A percentile compares a stretch with the other conserved stretches of the same genome.
phyloP scores from a whole-genome alignment of 2,329 filamentous ascomycete genomes.

The Clarireedia monteithiana region DNA sequence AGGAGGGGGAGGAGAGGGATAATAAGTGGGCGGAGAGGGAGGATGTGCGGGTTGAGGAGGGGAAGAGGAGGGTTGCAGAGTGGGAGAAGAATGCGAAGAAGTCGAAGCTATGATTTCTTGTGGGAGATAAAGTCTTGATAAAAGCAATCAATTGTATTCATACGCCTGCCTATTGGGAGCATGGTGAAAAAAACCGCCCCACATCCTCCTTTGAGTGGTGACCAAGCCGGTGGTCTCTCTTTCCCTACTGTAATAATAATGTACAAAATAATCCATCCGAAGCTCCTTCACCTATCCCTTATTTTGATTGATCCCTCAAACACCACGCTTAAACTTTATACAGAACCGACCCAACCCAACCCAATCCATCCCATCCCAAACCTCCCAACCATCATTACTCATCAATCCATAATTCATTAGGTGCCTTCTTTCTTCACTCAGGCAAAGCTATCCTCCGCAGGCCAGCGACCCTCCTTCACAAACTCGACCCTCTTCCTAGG shows the following conservation, averaged over 20 bases:
- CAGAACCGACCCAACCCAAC: constrained; percentile 9
- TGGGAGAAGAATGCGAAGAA: constrained; percentile 23
- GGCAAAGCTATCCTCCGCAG: constrained; percentile 28
- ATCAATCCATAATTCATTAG: constrained; percentile 11
- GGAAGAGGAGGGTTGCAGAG: constrained; percentile 17
- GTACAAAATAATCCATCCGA: constrained; percentile 7
- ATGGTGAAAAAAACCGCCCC: not conserved
- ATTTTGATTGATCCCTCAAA: constrained; percentile 4
- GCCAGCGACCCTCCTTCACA: constrained; percentile 17
- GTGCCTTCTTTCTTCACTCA: constrained; percentile 9
- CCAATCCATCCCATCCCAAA: constrained; percentile 8
- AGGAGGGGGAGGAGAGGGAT: constrained; percentile 42
- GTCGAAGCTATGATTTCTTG: constrained; percentile 21
- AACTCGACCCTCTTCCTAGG: not conserved
- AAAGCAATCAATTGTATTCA: not conserved
- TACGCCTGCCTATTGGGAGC: constrained; percentile 3
- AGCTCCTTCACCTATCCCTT: not conserved
- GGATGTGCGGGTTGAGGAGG: constrained; percentile 17
- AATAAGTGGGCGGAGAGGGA: constrained; percentile 33
- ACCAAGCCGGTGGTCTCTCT: not conserved
- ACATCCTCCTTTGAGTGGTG: not conserved
- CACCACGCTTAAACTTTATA: constrained; percentile 10
- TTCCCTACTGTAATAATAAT: constrained; percentile 7
- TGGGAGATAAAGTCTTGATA: not conserved
- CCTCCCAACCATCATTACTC: constrained; percentile 14